phyloP scores from a whole-genome alignment of 2,329 filamentous ascomycete genomes.

The Mycosphaerella arachidis region DNA sequence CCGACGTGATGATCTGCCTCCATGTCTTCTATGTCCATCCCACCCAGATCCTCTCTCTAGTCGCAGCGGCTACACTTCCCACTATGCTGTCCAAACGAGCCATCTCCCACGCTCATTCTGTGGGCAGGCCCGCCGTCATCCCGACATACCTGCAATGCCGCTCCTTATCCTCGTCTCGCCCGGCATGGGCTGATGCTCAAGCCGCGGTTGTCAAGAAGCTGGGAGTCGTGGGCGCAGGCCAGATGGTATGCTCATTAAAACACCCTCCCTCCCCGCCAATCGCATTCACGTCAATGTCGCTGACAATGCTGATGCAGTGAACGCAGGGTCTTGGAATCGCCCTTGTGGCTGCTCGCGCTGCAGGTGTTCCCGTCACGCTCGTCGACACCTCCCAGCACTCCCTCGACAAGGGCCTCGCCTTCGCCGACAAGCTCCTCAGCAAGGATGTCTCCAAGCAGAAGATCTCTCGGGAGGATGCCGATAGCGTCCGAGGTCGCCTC shows the following conservation, averaged over 20 bases:
- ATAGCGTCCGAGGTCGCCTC: conserved; percentile 66
- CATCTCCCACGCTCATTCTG: neutral
- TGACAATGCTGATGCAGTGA: conserved; percentile 14
- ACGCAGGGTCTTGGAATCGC: conserved; percentile 87
- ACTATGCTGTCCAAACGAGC: neutral
- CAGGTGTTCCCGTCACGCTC: conserved; percentile 76
- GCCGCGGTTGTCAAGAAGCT: conserved; percentile 75
- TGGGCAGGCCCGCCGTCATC: neutral
- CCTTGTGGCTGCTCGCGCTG: conserved; percentile 82
- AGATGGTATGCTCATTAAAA: conserved; percentile 24
- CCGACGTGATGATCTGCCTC: conserved; percentile 1
- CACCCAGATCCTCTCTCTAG: neutral
- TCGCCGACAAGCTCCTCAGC: conserved; percentile 88
- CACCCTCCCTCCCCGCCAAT: conserved; percentile 5
- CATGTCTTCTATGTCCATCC: neutral
- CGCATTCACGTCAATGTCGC: conserved; percentile 10
- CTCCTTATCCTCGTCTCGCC: conserved; percentile 62
- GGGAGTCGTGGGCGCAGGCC: conserved; percentile 88
- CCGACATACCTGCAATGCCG: conserved; percentile 27
- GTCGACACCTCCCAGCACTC: conserved; percentile 81
- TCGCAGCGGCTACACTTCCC: neutral
- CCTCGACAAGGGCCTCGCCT: conserved; percentile 81
- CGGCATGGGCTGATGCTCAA: conserved; percentile 47
- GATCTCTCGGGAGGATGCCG: conserved; percentile 75
- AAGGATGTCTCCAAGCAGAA: conserved; percentile 89